Base-by-base conservation (phyloP, 2,329 filamentous ascomycete species). In the Ceratocystis harringtonii region DNA sequence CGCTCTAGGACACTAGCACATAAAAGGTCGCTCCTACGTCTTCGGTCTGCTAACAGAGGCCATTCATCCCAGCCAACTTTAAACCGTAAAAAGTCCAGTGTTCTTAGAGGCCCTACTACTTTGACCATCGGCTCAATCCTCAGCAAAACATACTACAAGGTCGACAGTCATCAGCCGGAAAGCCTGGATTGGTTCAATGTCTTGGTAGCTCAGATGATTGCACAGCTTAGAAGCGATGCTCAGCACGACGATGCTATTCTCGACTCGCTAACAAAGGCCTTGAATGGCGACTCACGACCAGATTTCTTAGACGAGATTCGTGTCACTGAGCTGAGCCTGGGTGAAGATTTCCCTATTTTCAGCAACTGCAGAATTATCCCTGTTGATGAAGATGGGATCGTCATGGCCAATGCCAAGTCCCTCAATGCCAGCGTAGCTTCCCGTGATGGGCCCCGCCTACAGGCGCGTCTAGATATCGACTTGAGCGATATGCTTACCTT, bases 131-230 rank as follows among this genome's bases (percentile, higher is more conserved):
- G 88, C 62, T 95, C 91, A 8, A 96, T 99, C 68, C 81, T 99
- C 30, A 87, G 87, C 70, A 99, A 99, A 78, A 97, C 94, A 25
- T 99, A 96, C 75, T 99, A 99, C 78, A 96, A 95, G 72, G 90
- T 94, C 55, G 84, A 95, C 70, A 91, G 90, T 68, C 94, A 99
- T 74, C 94, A 97, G 75, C 94, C 94, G 0, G 94, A 99, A 75
- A 95, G 89, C 66, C 77, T 99, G 68, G 94, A 99, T 75, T 99
- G 94, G 94, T 97, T 99, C 81, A 99, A 99, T 73, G 94, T 99
- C 30, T 80, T 99, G 65, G 86, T 97, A 63, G 94, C 92, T 1
- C 94, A 99, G 76, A 96, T 94, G 0, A 95, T 99, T 69, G 92
- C 94, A 0, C 94, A 99, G 74, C 89, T 97, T 71, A 83, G 94